Evolutionary conservation across 495 filamentous ascomycete genomes (phyloP), one percentile per base, ranked within the genome.

Genomic region (Schizothecium vesticola): DNA sequence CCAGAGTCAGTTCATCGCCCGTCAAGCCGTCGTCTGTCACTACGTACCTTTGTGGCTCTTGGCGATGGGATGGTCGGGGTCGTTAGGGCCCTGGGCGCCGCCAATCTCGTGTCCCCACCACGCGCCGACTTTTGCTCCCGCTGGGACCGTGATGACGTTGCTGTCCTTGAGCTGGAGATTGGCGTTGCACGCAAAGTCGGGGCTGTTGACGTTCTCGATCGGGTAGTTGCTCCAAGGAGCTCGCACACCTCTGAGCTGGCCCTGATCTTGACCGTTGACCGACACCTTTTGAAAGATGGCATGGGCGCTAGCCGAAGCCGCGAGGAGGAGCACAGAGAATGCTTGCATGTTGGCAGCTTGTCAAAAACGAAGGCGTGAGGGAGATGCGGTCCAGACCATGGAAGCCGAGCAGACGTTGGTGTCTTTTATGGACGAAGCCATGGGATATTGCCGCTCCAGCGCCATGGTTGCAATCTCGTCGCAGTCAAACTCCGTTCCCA

Each of bases 41-140:
- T 5, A 67, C 61, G 59, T 72, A 81, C 78, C 81, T 71, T 82
- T 81, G 69, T 82, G 80, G 55, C 74, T 77, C 64, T 73, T 70
- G 2, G 83, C 83, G 66, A 86, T 86, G 16, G 83, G 84, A 69
- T 86, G 74, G 67, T 86, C 84, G 22, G 75, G 61, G 69, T 85
- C 82, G 61, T 80, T 80, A 25, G 80, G 72, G 9, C 74, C 67
- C 28, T 81, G 72, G 0, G 80, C 74, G 13, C 83, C 82, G 19
- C 79, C 82, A 28, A 85, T 80, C 23, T 83, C 82, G 67, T 85
- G 83, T 19, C 79, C 77, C 81, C 83, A 86, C 80, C 79, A 81
- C 0, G 84, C 80, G 60, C 84, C 79, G 36, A 83, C 74, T 64
- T 78, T 75, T 61, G 82, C 76, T 36, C 81, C 80, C 19, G 80